Percentiles rank a stretch among this genome's conserved stretches.
These are phyloP conservation scores for Xylariaceae sp. DNA, from an alignment of 2,329 filamentous ascomycete species.

Conservation along the genomic window DNA sequence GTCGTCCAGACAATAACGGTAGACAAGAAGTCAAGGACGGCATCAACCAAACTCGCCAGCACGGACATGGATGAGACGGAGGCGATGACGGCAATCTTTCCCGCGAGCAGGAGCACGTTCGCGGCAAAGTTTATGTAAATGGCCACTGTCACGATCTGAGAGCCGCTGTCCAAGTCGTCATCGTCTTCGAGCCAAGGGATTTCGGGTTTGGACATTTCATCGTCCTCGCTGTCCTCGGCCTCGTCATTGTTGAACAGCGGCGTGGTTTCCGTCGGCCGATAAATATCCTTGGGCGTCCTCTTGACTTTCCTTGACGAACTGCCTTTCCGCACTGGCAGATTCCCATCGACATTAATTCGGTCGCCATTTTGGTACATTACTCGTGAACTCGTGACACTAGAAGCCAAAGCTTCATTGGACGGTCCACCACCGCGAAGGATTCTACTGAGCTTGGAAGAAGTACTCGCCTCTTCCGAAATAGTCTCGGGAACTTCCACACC, in stretches of 20 bases:
- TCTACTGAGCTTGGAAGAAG: slow-evolving; percentile 24
- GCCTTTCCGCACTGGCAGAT: slow-evolving; percentile 8
- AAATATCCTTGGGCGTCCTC: slow-evolving; percentile 85
- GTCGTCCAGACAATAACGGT: slow-evolving; percentile 84
- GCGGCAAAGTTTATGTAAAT: slow-evolving; percentile 86
- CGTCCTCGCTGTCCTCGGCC: slow-evolving; percentile 54
- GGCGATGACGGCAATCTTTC: slow-evolving; percentile 79
- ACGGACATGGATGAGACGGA: slow-evolving; percentile 84
- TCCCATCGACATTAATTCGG: slow-evolving; percentile 19
- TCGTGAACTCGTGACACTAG: too few species aligned
- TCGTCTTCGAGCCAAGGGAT: slow-evolving; percentile 76
- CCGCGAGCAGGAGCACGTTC: slow-evolving; percentile 75
- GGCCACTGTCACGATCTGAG: slow-evolving; percentile 80
- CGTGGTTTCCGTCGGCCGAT: slow-evolving; percentile 74
- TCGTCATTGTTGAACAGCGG: slow-evolving; percentile 65
- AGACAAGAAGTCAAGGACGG: slow-evolving; percentile 79
- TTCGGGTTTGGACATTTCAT: slow-evolving; percentile 53
- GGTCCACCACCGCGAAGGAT: not conserved
- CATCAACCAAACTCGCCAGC: slow-evolving; percentile 79
- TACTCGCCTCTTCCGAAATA: slow-evolving; percentile 72
- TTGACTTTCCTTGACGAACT: slow-evolving; percentile 62
- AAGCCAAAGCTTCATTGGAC: slow-evolving; percentile 11
- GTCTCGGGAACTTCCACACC: slow-evolving; percentile 71
- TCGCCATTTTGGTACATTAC: slow-evolving; percentile 11
- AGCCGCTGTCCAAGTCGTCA: slow-evolving; percentile 73